These are phyloP conservation scores for Pneumocystis jirovecii DNA, from an alignment of 1,139 yeast species.

Conservation along the genomic window DNA sequence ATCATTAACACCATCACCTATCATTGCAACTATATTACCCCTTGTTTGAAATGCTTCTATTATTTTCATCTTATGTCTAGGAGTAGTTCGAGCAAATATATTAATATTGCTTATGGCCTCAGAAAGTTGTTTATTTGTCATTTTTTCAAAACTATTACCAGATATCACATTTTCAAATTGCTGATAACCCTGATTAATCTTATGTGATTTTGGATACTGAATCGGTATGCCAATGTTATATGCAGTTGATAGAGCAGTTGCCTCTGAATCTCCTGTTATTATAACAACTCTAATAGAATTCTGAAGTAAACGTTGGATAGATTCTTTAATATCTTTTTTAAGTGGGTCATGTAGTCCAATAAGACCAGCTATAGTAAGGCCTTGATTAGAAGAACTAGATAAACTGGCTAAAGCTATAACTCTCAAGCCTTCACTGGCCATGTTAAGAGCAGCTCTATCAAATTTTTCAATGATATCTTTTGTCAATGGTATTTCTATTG, in stretches of 20 bases:
- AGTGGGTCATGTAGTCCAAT: constrained; percentile 97
- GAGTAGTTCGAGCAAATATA: constrained; percentile 91
- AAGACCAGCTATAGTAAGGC: constrained; percentile 63
- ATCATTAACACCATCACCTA: constrained; percentile 98
- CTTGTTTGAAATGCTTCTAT: constrained; percentile 81
- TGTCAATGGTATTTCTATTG: constrained; percentile 38
- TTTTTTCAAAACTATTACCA: constrained; percentile 63
- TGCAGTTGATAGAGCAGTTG: constrained; percentile 85
- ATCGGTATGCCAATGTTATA: constrained; percentile 84
- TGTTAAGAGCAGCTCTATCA: constrained; percentile 39
- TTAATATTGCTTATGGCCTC: constrained; percentile 67
- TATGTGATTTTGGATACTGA: constrained; percentile 26
- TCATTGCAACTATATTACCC: constrained; percentile 96
- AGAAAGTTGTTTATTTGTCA: constrained; percentile 55
- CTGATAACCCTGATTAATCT: constrained; percentile 1
- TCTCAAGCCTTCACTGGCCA: constrained; percentile 76
- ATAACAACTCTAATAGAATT: constrained; percentile 93
- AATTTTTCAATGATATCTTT: constrained; percentile 35
- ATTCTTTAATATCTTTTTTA: constrained; percentile 60
- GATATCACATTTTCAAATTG: constrained; percentile 53
- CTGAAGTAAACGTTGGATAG: constrained; percentile 57
- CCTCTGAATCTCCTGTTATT: constrained; percentile 94
- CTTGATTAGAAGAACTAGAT: constrained; percentile 26
- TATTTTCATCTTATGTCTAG: constrained; percentile 85
- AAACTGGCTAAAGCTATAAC: constrained; percentile 50